A percentile compares a stretch with the other conserved stretches of the same genome.
Conservation (phyloP, 2,329 filamentous ascomycete species). For the Sclerotinia minor region DNA sequence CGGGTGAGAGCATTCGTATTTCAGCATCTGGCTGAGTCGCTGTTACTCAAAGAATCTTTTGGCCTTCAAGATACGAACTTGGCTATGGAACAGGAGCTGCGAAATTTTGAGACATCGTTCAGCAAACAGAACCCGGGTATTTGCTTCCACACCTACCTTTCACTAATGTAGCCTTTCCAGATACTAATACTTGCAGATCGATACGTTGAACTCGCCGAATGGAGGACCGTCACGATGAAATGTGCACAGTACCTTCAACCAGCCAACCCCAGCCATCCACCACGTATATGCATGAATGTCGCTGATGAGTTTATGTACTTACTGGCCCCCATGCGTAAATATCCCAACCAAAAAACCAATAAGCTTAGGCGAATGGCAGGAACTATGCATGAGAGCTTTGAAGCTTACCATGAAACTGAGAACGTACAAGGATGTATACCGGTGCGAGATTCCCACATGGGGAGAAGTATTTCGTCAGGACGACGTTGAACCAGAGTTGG, state of each 20-base stretch:
- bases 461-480: not conserved
- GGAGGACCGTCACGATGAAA: slow-evolving; percentile 5
- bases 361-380: not conserved
- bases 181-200: not conserved
- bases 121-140: not conserved
- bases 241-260: not conserved
- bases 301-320: not conserved
- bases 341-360: not conserved
- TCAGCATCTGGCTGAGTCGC: accelerated
- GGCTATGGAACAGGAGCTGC: not conserved
- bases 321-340: not conserved
- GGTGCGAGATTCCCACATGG: not conserved
- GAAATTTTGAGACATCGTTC: not conserved
- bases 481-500: not conserved
- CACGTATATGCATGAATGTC: not conserved
- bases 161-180: not conserved
- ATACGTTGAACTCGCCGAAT: not conserved
- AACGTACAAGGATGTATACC: not conserved
- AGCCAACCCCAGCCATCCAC: not conserved
- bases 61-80: not conserved
- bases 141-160: no score
- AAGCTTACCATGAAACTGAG: slow-evolving; percentile 2
- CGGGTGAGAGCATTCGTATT: not conserved
- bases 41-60: not conserved
- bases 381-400: not conserved